Conservation (phyloP, 768 basidiomycete species). For the Tylopilus balloui region DNA sequence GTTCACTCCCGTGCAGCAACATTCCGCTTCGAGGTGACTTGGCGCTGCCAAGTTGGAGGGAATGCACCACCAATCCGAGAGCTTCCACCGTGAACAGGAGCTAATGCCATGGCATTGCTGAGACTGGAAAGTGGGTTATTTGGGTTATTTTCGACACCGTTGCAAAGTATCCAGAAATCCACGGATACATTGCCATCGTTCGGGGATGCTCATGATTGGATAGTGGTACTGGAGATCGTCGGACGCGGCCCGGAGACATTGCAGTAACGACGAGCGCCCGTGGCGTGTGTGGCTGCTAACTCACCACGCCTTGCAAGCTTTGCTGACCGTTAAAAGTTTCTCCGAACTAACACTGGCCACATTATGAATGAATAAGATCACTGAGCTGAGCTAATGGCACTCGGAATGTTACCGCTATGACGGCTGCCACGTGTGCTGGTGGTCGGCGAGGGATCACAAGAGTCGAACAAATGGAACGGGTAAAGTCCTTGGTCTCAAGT, state of each 20-base stretch:
- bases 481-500: no score
- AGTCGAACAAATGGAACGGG: no score
- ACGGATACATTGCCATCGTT: not conserved
- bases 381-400: no score
- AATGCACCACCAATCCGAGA: not conserved
- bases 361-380: no score
- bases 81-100: not conserved
- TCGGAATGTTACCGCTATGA: no score
- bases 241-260: not conserved
- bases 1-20: not conserved
- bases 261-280: not conserved
- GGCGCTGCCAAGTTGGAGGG: not conserved
- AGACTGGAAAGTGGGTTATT: not conserved
- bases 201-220: not conserved
- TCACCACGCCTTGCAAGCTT: not conserved
- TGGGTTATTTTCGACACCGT: not conserved
- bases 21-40: not conserved
- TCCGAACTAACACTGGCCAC: no score
- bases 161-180: not conserved
- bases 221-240: not conserved
- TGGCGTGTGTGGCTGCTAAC: not conserved
- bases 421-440: no score
- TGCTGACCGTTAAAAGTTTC: not conserved
- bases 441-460: no score
- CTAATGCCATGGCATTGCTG: no score